These are phyloP conservation scores for Zygosaccharomyces sapae DNA, from an alignment of 1,139 yeast genomes.

Conservation along the genomic window DNA sequence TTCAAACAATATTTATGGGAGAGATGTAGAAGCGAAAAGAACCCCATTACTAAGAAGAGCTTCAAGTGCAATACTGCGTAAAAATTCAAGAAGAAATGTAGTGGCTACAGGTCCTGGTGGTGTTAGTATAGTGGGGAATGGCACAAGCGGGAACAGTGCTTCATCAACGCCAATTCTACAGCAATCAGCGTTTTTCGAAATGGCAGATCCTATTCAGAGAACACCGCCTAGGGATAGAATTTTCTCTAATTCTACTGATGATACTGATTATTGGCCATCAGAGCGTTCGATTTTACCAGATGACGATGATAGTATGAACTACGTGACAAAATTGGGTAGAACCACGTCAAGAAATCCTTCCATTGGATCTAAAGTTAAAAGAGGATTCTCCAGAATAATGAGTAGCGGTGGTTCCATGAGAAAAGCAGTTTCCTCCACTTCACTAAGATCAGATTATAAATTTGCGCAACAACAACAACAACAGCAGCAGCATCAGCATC, in stretches of 20 bases:
- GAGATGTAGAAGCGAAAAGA: conserved; percentile 18
- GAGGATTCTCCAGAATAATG: conserved; percentile 30
- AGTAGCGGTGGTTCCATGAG: conserved; percentile 20
- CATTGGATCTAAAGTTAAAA: conserved; percentile 29
- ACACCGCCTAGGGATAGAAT: conserved; percentile 9
- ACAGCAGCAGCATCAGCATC: background rate
- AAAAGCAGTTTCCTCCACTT: conserved; percentile 15
- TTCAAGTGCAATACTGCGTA: conserved; percentile 32
- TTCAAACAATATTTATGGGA: conserved; percentile 2
- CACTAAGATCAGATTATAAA: conserved; percentile 6
- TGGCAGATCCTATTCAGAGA: conserved; percentile 7
- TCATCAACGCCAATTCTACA: conserved; percentile 15
- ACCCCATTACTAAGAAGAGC: conserved; percentile 33
- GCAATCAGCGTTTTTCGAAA: conserved; percentile 11
- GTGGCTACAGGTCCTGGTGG: background rate
- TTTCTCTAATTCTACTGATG: background rate
- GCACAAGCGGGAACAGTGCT: conserved; percentile 11
- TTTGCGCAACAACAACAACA: background rate
- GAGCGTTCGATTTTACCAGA: background rate
- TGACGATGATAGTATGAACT: conserved; percentile 11
- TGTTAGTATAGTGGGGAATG: background rate
- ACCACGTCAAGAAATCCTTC: conserved; percentile 22
- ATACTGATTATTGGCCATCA: background rate
- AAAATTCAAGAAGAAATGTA: conserved; percentile 22
- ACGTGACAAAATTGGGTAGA: conserved; percentile 13